Conservation (phyloP, 1,139 yeast genomes). For the Insectozyma bohioensis region DNA sequence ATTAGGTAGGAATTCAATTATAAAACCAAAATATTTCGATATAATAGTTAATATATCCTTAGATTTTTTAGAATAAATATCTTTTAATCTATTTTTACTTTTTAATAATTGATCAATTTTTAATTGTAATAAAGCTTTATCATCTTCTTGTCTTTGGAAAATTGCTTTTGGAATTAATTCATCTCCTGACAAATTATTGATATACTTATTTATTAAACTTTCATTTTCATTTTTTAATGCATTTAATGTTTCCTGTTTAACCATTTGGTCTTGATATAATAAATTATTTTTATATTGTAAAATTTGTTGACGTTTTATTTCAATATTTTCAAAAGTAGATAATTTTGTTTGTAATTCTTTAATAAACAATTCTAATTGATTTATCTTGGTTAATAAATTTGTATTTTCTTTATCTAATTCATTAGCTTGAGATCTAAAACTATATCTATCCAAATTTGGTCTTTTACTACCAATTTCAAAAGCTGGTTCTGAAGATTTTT, state of each 20-base stretch:
- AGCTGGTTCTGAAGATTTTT: conserved; percentile 13
- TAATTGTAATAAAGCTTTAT: conserved; percentile 47
- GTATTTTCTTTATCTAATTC: conserved; percentile 45
- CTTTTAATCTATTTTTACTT: conserved; percentile 57
- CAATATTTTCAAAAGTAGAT: conserved; percentile 23
- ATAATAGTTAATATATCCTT: conserved; percentile 70
- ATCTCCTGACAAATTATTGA: conserved; percentile 16
- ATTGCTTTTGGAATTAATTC: conserved; percentile 56
- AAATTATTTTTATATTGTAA: conserved; percentile 72
- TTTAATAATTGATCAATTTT: conserved; percentile 57
- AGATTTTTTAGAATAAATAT: conserved; percentile 70
- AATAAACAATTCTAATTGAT: conserved; percentile 30
- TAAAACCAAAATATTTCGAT: conserved; percentile 69
- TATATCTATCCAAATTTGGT: conserved; percentile 22
- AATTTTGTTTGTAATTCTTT: conserved; percentile 34
- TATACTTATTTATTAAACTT: conserved; percentile 39
- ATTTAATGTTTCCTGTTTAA: conserved; percentile 56
- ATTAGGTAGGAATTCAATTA: conserved; percentile 65
- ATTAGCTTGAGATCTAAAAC: conserved; percentile 26
- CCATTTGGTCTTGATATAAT: conserved; percentile 58
- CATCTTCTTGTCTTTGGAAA: conserved; percentile 63
- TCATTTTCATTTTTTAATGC: conserved; percentile 59
- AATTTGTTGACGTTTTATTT: conserved; percentile 34
- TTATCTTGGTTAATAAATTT: conserved; percentile 37
- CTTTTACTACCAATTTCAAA: conserved; percentile 25